Evolutionary conservation across 345 rosid genomes (phyloP), one percentile per base, ranked within the genome.

Genomic region (Gossypium anomalum): DNA sequence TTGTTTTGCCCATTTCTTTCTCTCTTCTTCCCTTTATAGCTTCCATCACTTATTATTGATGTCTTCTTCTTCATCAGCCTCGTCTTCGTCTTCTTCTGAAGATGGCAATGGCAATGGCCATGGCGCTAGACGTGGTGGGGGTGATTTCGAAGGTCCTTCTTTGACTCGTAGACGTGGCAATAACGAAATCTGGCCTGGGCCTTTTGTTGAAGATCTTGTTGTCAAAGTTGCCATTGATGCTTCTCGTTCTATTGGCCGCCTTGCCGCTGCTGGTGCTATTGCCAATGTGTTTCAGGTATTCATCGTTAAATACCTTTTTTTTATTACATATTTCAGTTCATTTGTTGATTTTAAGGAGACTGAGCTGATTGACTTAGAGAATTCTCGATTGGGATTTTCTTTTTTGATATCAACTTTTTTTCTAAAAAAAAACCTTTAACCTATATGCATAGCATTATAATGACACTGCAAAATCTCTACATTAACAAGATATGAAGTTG

Each of bases 101-200:
- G 70, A 80, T 67, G 84, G 80, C 41, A 78, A 73, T 74, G 88
- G 77, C 61, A 27, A 65, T 25, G 88, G 77, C 61, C 20, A 65
- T 25, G 72, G 38, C 34, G 56, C 73, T 67, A 72, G 81, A 20
- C 67, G 79, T 17, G 80, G 75, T 59, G 80, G 74, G 8, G 84
- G 82, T 63, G 88, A 75, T 70, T 87, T 84, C 27, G 97, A 90
- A 72, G 94, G 91, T 5, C 92, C 97, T 7, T 85, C 90, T 0
- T 82, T 88, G 51, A 76, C 87, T 13, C 88, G 90, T 44, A 88
- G 82, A 15, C 89, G 86, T 47, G 85, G 79, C 38, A 71, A 66
- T 55, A 87, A 83, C 79, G 99, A 93, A 20, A 86, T 89, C 9
- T 95, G 98, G 99, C 99, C 99, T 0, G 99, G 90, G 63, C 99